These are phyloP conservation scores for Pseudogymnoascus sp. DNA, from an alignment of 2,329 filamentous ascomycete genomes.

Conservation along the genomic window DNA sequence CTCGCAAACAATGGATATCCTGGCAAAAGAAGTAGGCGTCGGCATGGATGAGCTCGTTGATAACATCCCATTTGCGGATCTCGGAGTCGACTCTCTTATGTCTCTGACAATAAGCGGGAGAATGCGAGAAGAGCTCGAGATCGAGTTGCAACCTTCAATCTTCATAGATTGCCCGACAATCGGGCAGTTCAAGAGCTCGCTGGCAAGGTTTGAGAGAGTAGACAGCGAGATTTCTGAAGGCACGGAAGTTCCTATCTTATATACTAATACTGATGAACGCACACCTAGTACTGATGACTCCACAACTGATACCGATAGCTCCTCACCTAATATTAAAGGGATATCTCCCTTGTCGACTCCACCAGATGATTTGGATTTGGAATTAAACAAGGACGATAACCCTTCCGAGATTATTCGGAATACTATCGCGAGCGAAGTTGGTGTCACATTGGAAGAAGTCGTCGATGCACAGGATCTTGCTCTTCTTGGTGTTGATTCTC, in stretches of 20 bases:
- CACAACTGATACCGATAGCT: constrained; percentile 11
- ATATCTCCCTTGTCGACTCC: constrained; percentile 47
- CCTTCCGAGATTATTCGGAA: constrained; percentile 49
- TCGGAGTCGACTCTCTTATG: constrained; percentile 56
- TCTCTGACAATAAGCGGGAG: constrained; percentile 48
- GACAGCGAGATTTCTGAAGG: neutral
- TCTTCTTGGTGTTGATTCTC: constrained; percentile 51
- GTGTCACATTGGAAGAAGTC: constrained; percentile 58
- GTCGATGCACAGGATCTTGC: constrained; percentile 45
- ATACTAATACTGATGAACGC: neutral
- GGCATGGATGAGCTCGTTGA: constrained; percentile 46
- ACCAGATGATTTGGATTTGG: constrained; percentile 43
- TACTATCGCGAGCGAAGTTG: constrained; percentile 64
- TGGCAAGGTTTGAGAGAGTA: constrained; percentile 31
- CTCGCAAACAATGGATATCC: constrained; percentile 41
- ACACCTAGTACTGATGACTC: constrained; percentile 5
- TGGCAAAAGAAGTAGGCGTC: constrained; percentile 49
- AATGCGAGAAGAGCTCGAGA: constrained; percentile 48
- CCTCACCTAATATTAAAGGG: constrained; percentile 36
- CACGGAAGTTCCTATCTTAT: neutral
- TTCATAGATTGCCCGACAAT: constrained; percentile 48
- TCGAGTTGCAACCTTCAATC: constrained; percentile 44
- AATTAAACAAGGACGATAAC: constrained; percentile 39
- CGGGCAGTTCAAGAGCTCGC: constrained; percentile 41
- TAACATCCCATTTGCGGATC: constrained; percentile 46